These are phyloP conservation scores for Teunomyces atbi DNA, from an alignment of 805 yeast species.

Conservation along the genomic window DNA sequence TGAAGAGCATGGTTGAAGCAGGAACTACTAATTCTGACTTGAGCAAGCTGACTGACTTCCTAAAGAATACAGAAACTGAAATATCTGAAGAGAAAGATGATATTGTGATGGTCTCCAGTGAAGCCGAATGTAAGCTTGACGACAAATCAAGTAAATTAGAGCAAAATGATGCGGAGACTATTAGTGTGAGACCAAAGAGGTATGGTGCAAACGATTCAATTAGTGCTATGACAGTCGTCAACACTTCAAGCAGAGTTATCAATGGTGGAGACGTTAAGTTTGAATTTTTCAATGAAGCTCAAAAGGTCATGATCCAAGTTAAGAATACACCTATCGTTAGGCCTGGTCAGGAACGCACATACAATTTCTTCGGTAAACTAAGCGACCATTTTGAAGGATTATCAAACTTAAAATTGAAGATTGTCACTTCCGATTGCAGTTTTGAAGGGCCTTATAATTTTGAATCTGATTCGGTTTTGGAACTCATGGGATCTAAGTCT, in stretches of 20 bases:
- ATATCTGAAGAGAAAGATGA: not conserved
- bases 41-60: not conserved
- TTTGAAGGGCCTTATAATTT: slow-evolving; percentile 14
- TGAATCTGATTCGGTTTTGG: slow-evolving; percentile 2
- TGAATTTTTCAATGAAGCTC: slow-evolving; percentile 19
- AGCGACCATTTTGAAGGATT: slow-evolving; percentile 13
- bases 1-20: slow-evolving; percentile 18
- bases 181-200: slow-evolving; percentile 16
- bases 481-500: not conserved
- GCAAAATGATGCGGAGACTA: not conserved
- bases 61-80: not conserved
- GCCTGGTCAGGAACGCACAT: slow-evolving; percentile 26
- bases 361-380: slow-evolving; percentile 21
- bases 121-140: not conserved
- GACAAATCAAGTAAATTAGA: not conserved
- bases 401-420: slow-evolving; percentile 18
- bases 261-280: slow-evolving; percentile 29
- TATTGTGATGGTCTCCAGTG: too few relatives aligned
- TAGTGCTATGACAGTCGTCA: slow-evolving; percentile 23
- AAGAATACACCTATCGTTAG: slow-evolving; percentile 24
- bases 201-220: slow-evolving; percentile 16
- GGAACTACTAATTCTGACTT: not conserved
- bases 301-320: slow-evolving; percentile 17
- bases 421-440: slow-evolving; percentile 15
- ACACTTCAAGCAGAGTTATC: slow-evolving; percentile 20